phyloP scores from a whole-genome alignment of 2,329 filamentous ascomycete species.

The Penicillium paneum region DNA sequence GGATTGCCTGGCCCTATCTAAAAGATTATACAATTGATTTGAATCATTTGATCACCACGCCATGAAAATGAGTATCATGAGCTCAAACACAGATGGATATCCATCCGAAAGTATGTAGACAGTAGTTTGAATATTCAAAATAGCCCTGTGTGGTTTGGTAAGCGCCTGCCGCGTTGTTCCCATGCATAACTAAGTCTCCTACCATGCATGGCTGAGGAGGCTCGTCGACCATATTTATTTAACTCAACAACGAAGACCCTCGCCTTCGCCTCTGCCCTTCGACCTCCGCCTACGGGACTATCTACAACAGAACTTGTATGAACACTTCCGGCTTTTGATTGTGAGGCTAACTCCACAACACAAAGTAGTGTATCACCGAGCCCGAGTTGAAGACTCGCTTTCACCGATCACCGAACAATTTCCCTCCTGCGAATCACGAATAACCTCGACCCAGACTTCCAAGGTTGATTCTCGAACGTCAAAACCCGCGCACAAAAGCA shows the following conservation, averaged over 20 bases:
- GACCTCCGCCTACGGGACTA: not conserved
- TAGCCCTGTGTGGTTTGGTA: not conserved
- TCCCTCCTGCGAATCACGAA: not conserved
- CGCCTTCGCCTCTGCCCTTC: not conserved
- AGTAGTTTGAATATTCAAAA: not conserved
- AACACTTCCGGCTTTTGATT: not conserved
- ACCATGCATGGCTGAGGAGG: no score
- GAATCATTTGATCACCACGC: not conserved
- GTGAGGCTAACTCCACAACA: constrained; percentile 1
- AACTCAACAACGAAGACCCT: not conserved
- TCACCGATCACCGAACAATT: not conserved
- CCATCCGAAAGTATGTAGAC: not conserved
- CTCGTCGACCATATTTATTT: no score
- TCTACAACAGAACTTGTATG: not conserved
- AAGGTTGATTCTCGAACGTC: not conserved
- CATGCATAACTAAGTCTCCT: not conserved
- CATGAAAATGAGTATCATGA: no score
- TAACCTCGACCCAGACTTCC: not conserved
- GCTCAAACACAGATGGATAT: not conserved
- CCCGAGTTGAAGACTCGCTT: not conserved
- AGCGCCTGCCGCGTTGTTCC: not conserved
- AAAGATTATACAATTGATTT: not conserved
- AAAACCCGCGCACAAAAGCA: not conserved
- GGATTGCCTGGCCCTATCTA: not conserved
- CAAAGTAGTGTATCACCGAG: constrained; percentile 1